Conservation (phyloP, 257 asterid genomes). For the Rubia yunnanensis region DNA sequence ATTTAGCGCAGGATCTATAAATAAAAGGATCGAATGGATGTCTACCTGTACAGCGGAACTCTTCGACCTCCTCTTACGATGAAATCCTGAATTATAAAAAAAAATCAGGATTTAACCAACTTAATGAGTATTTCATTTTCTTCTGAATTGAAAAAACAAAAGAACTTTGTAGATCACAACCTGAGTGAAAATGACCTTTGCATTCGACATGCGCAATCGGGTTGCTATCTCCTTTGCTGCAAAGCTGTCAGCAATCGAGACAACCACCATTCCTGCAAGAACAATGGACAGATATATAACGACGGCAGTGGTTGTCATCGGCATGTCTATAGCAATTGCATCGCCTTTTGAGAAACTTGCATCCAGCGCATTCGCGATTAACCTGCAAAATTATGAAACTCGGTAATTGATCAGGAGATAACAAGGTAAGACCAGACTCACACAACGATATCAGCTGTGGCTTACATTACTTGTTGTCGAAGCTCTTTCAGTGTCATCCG, state of each 20-base stretch:
- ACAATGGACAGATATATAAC: conserved; percentile 74
- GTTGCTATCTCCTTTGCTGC: conserved; percentile 82
- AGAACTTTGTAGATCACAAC: conserved; percentile 19
- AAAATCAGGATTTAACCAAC: conserved; percentile 12
- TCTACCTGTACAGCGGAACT: conserved; percentile 84
- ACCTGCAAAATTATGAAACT: conserved; percentile 32
- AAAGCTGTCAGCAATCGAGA: conserved; percentile 94
- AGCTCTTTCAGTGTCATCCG: conserved; percentile 60
- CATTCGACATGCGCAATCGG: conserved; percentile 65
- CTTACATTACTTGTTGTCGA: conserved; percentile 89
- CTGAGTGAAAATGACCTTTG: conserved; percentile 86
- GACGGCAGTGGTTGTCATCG: conserved; percentile 85
- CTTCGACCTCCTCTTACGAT: conserved; percentile 77
- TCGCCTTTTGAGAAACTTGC: conserved; percentile 66
- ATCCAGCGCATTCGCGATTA: conserved; percentile 81
- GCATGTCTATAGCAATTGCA: conserved; percentile 91
- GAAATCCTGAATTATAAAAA: conserved; percentile 52
- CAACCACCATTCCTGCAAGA: conserved; percentile 72
- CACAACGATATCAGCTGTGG: conserved; percentile 14
- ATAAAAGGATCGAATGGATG: background rate
- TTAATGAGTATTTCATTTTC: background rate
- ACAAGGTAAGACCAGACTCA: conserved; percentile 1
- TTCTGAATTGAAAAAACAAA: background rate
- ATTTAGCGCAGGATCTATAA: too few species aligned
- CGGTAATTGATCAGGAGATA: conserved; percentile 2